Percentiles rank a stretch among this genome's conserved stretches.
These are phyloP conservation scores for Scytalidium lignicola DNA, from an alignment of 2,329 filamentous ascomycete species.

Conservation along the genomic window DNA sequence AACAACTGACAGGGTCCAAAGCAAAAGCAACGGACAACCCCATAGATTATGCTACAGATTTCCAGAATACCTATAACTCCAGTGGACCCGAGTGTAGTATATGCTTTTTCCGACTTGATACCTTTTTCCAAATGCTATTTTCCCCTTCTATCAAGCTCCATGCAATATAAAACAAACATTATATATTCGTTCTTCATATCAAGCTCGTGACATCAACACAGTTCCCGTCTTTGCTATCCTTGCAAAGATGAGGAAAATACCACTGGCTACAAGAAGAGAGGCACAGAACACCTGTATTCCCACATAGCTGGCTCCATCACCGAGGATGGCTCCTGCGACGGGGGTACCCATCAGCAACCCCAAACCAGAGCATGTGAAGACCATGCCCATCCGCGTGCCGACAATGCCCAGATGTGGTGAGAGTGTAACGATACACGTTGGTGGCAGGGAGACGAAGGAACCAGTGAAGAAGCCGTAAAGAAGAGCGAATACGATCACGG, in stretches of 20 bases:
- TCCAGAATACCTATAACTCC: no score
- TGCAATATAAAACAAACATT: neutral
- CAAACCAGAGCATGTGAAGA: conserved; percentile 5
- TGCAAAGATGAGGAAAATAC: neutral
- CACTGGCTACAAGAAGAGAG: neutral
- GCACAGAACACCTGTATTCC: neutral
- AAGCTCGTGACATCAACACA: neutral
- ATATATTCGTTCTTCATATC: neutral
- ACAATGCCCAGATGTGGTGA: conserved; percentile 6
- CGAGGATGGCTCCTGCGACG: conserved; percentile 7
- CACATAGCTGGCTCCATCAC: neutral
- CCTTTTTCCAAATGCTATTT: neutral
- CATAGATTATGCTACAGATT: no score
- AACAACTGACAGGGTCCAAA: no score
- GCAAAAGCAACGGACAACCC: no score
- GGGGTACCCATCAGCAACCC: conserved; percentile 11
- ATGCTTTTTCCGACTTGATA: no score
- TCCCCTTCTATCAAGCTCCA: neutral
- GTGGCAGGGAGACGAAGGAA: conserved; percentile 11
- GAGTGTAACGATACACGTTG: conserved; percentile 8
- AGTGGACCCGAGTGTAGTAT: no score
- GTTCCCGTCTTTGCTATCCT: conserved; percentile 1
- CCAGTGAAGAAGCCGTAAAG: conserved; percentile 17
- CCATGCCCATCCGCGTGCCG: conserved; percentile 12
- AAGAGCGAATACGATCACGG: conserved; percentile 9